These are phyloP conservation scores for Cryomyces minteri DNA, from an alignment of 495 filamentous ascomycete species.

Conservation along the genomic window DNA sequence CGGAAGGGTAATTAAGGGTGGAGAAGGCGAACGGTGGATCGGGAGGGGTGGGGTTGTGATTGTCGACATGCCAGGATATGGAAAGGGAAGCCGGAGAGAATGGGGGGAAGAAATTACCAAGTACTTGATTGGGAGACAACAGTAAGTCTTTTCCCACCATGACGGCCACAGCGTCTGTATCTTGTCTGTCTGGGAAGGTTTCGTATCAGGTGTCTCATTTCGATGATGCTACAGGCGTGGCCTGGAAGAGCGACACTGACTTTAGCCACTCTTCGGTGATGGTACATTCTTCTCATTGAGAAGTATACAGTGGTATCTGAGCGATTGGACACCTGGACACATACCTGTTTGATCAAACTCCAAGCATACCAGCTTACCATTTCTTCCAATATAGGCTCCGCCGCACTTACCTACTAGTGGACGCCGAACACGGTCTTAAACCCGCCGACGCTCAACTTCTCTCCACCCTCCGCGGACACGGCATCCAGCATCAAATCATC, in stretches of 20 bases:
- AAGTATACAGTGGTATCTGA: no score
- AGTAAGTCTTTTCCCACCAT: conserved; percentile 26
- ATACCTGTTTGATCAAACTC: no score
- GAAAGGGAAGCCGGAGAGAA: conserved; percentile 48
- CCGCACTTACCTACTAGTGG: conserved; percentile 69
- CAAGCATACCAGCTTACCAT: not conserved
- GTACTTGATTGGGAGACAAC: conserved; percentile 51
- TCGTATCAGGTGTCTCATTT: no score
- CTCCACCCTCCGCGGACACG: conserved; percentile 36
- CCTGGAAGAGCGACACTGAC: not conserved
- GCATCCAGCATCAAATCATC: conserved; percentile 58
- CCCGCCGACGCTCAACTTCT: conserved; percentile 48
- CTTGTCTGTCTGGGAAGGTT: not conserved
- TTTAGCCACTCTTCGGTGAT: not conserved
- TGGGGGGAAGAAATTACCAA: conserved; percentile 83
- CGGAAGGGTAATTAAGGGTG: conserved; percentile 1
- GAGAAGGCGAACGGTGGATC: conserved; percentile 5
- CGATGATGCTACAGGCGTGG: no score
- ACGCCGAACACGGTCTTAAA: conserved; percentile 69
- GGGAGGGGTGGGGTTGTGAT: conserved; percentile 36
- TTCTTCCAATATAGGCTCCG: conserved; percentile 27
- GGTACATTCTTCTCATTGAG: no score
- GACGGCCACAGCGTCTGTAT: not conserved
- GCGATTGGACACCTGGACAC: no score
- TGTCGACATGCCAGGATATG: conserved; percentile 93